Evolutionary conservation across 805 yeast genomes (phyloP).

Genomic region (Ogataea paraovalis): DNA sequence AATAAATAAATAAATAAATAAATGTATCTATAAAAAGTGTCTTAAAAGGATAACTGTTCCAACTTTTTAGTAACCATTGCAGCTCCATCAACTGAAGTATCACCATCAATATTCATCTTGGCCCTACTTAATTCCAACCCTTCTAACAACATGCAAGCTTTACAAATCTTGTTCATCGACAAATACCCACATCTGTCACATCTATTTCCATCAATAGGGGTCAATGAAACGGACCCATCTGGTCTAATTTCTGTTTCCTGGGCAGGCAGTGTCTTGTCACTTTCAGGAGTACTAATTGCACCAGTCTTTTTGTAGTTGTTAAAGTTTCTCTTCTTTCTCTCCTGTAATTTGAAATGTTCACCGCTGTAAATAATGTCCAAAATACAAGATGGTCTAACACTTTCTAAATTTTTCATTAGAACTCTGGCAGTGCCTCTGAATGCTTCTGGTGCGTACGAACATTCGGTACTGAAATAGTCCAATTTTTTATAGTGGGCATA

Average conservation of each 20-base stretch:
- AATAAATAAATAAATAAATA: slow-evolving; percentile 1
- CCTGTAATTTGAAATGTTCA: slow-evolving; percentile 69
- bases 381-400: slow-evolving; percentile 87
- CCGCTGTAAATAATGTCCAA: slow-evolving; percentile 94
- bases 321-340: slow-evolving; percentile 43
- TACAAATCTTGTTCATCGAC: slow-evolving; percentile 83
- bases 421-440: slow-evolving; percentile 97
- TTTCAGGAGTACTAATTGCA: no score
- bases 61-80: slow-evolving; percentile 58
- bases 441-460: slow-evolving; percentile 98
- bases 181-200: slow-evolving; percentile 91
- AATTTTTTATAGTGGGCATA: slow-evolving; percentile 95
- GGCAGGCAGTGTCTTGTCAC: no score
- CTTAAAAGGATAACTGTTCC: slow-evolving; percentile 60
- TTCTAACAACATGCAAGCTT: slow-evolving; percentile 85
- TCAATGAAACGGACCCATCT: slow-evolving; percentile 59
- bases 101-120: slow-evolving; percentile 53
- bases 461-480: slow-evolving; percentile 95
- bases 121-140: slow-evolving; percentile 80
- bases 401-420: slow-evolving; percentile 82
- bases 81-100: slow-evolving; percentile 52
- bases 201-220: slow-evolving; percentile 53
- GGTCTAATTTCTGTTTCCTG: slow-evolving; percentile 50
- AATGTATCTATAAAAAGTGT: not conserved
- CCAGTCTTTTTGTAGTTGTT: slow-evolving; percentile 35